Base-by-base conservation (phyloP, 2,329 filamentous ascomycete genomes). In the Coniella lustricola region DNA sequence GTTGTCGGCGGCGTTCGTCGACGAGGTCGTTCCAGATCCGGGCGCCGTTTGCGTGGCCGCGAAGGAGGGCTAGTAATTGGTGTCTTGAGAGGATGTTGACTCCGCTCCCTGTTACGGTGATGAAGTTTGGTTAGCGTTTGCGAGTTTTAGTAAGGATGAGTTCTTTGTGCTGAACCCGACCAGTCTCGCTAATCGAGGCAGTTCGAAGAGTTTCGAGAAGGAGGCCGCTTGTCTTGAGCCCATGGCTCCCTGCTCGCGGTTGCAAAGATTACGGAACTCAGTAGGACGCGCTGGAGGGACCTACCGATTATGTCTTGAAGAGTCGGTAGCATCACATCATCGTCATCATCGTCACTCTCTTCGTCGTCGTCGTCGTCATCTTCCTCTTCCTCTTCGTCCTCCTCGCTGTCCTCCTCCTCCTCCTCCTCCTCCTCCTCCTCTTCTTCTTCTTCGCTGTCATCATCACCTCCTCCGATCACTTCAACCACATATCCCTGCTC, bases 1-100 rank as follows among this genome's bases (percentile, higher is more conserved):
- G 62, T 45, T 75, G 71, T 40, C 75, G 67, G 31, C 72, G 64
- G 35, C 73, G 67, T 16, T 60, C 60, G 25, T 61, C 59, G 17
- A 64, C 59, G 40, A 62, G 60, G 14, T 60, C 59, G 37, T 58
- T 60, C 46, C 68, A 64, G 2, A 70, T 49, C 18, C 63, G 62
- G 16, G 63, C 62, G 3, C 71, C 56, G 20, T 71, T 63, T 9
- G 36, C 33, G 4, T 61, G 64, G 46, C 67, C 64, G 17, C 63
- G 65, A 25, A 75, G 61, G 22, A 70, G 59, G 40, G 67, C 63
- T 38, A 72, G 46, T 1, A 75, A 56, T 47, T 74, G 69, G 20
- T 44, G 43, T 16, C 58, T 59, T 29, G 50, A 47, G 35, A 51
- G 44, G 9, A 44, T 20, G 12, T 41, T 39, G 14, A 25, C 36